Base-by-base conservation (phyloP, 2,329 filamentous ascomycete species). In the Fusarium sarcochroum region DNA sequence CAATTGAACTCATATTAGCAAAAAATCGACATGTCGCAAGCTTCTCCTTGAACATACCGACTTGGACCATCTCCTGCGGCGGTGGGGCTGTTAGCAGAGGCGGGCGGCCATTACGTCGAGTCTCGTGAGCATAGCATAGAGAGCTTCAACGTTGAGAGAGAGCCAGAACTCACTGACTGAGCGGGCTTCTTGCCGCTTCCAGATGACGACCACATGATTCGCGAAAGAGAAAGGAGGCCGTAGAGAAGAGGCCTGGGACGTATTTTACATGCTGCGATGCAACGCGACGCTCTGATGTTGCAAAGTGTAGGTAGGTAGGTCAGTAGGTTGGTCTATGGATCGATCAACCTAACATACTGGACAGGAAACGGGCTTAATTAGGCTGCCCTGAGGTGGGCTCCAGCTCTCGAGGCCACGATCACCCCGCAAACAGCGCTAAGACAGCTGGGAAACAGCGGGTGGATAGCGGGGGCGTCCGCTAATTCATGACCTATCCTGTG, bases 51-150 rank as follows among this genome's bases (percentile, higher is more conserved):
- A 49, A 71, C 86, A 76, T 91, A 98, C 96, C 95, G 85, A 99
- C 94, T 91, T 99, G 95, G 74, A 98, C 93, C 96, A 99, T 99
- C 87, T 99, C 96, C 93, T 98, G 85, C 77, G 82, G 75, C 80
- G 73, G 78, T 76, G 75, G 77, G 77, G 78, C 71, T 72, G 77
- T 80, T 73, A 81, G 77, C 72, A 75, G 68, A 68, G 71, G 61
- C 65, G 54, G 59, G 59, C 63, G 48, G 56, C 69, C 61, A 71
- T 67, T 67, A 72, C 60, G 62, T 69, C 65, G 68, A 68, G 65
- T 72, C 71, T 66, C 54, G 68, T 66, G 69, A 68, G 60, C 54
- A 60, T 50, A 68, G 60, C 54, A 60, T 48, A 37, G 45, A 58
- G 59, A 58, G 70, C 59, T 63, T 63, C 50, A 37, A 65, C 54